phyloP scores from a whole-genome alignment of 805 yeast genomes.

The Cyberlindnera maritima region DNA sequence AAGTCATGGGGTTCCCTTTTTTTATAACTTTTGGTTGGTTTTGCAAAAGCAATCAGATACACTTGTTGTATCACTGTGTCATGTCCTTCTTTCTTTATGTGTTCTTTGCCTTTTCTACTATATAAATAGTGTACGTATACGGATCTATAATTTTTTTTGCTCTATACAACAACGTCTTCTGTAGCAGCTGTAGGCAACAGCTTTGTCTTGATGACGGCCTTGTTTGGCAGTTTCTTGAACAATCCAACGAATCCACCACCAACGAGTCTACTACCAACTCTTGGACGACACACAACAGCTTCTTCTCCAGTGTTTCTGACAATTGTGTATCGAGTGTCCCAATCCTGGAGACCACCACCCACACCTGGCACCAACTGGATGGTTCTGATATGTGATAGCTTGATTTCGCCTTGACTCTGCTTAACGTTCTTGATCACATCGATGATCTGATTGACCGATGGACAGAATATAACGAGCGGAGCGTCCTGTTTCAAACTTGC shows the following conservation, averaged over 20 bases:
- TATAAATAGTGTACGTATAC: too few relatives aligned
- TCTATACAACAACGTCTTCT: too few relatives aligned
- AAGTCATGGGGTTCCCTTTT: conserved; percentile 1
- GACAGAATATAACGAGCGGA: conserved; percentile 44
- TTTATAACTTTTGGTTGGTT: conserved; percentile 1
- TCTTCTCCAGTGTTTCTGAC: conserved; percentile 39
- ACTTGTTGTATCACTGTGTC: background rate
- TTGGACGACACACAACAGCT: conserved; percentile 47
- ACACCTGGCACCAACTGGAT: conserved; percentile 45
- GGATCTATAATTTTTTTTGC: too few relatives aligned
- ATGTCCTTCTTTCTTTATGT: too few relatives aligned
- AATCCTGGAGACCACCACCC: conserved; percentile 50
- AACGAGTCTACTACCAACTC: conserved; percentile 43
- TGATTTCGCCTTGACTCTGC: conserved; percentile 29
- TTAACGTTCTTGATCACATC: conserved; percentile 35
- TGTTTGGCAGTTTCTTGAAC: conserved; percentile 34
- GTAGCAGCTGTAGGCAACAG: conserved; percentile 2
- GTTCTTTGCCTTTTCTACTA: background rate
- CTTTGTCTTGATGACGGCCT: conserved; percentile 18
- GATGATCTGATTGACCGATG: conserved; percentile 47
- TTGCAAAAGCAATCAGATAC: too few relatives aligned
- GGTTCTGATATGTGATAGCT: conserved; percentile 36
- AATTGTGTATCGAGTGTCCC: conserved; percentile 44
- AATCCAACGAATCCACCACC: conserved; percentile 52
- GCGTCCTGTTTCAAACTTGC: conserved; percentile 38